Evolutionary conservation across 495 filamentous ascomycete species (phyloP).

Genomic region (Penicillium chermesinum): DNA sequence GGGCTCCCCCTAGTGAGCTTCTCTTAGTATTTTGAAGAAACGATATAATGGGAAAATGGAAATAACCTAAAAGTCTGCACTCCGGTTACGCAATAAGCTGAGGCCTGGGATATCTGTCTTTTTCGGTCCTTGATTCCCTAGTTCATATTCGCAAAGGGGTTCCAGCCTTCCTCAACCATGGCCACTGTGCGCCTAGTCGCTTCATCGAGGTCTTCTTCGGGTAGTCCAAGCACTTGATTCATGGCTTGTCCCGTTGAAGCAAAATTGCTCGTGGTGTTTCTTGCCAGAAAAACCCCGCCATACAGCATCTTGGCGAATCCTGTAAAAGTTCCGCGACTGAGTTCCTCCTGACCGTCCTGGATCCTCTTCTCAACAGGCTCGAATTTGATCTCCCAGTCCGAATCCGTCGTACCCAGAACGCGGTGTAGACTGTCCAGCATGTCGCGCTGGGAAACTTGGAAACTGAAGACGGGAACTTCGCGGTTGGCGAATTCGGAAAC

Average conservation of each 20-base stretch:
- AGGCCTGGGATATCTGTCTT: too few species aligned
- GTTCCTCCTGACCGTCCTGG: conserved; percentile 32
- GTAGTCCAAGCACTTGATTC: conserved; percentile 50
- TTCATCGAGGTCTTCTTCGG: conserved; percentile 57
- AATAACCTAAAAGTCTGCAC: too few species aligned
- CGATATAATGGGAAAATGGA: too few species aligned
- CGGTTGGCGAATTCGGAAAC: conserved; percentile 36
- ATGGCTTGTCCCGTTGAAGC: conserved; percentile 23
- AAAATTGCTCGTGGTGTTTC: conserved; percentile 38
- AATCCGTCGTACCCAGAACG: conserved; percentile 39
- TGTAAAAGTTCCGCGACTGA: conserved; percentile 34
- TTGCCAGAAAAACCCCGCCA: conserved; percentile 39
- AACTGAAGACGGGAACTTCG: conserved; percentile 40
- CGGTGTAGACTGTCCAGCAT: conserved; percentile 52
- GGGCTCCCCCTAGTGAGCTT: too few species aligned
- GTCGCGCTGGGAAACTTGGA: conserved; percentile 45
- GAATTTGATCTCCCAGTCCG: conserved; percentile 52
- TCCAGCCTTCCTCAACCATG: conserved; percentile 18
- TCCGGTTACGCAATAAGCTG: too few species aligned
- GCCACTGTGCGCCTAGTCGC: conserved; percentile 14
- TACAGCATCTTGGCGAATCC: conserved; percentile 41
- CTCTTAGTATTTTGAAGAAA: too few species aligned
- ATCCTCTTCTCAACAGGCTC: conserved; percentile 41
- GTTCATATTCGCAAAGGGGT: conserved; percentile 3
- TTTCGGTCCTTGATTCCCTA: too few species aligned